These are phyloP conservation scores for Pseudopithomyces maydicus DNA, from an alignment of 2,329 filamentous ascomycete species.

Conservation along the genomic window DNA sequence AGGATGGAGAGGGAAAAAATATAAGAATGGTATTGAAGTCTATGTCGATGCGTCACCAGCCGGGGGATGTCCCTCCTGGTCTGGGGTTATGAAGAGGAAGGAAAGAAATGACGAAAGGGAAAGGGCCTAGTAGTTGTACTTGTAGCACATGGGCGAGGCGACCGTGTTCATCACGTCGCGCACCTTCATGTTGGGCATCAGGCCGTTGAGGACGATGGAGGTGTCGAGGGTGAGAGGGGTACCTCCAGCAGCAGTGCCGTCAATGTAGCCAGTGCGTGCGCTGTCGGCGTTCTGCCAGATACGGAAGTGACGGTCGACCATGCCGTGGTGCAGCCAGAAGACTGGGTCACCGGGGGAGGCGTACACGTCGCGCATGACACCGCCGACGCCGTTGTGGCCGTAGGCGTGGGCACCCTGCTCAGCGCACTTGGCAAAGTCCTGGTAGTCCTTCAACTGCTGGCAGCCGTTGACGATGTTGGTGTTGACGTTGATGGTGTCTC, in stretches of 20 bases:
- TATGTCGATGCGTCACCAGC: background rate
- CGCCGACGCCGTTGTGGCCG: constrained; percentile 43
- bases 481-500: constrained; percentile 34
- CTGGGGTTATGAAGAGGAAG: too few relatives aligned
- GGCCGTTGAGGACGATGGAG: constrained; percentile 29
- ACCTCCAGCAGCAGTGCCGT: constrained; percentile 44
- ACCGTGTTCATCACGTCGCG: constrained; percentile 38
- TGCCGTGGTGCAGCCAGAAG: constrained; percentile 58
- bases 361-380: constrained; percentile 40
- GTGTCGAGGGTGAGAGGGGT: constrained; percentile 34
- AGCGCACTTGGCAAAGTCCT: constrained; percentile 35
- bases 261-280: constrained; percentile 37
- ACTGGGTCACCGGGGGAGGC: constrained; percentile 42
- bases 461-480: constrained; percentile 33
- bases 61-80: background rate
- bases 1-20: background rate
- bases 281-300: constrained; percentile 53
- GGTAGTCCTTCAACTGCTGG: constrained; percentile 28
- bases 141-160: constrained; percentile 36
- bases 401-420: constrained; percentile 40
- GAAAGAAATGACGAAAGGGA: background rate
- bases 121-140: constrained; percentile 39
- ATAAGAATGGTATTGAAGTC: too few relatives aligned
- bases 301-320: constrained; percentile 57
- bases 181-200: constrained; percentile 33